Conservation (phyloP, 106 monocot genomes). For the Amphibolis antarctica region DNA sequence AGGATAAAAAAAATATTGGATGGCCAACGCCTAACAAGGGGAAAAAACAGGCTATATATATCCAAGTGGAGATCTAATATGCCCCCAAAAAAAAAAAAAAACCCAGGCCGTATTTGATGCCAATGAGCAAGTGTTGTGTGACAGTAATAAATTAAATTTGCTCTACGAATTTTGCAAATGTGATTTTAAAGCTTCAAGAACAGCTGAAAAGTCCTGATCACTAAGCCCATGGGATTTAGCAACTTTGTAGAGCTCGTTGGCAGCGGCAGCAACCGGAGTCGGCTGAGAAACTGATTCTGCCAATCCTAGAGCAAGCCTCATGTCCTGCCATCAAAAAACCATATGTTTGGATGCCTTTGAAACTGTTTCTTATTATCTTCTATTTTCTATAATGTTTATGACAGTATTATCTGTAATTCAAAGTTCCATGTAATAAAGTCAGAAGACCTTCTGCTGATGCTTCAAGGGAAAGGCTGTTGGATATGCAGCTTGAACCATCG, state of each 20-base stretch:
- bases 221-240: constrained; percentile 74
- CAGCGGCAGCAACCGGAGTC: constrained; percentile 64
- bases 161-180: constrained; percentile 7
- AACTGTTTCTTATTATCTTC: no score
- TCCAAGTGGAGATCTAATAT: no score
- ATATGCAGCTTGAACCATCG: constrained; percentile 63
- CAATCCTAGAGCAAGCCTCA: constrained; percentile 71
- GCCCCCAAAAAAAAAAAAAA: no score
- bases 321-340: constrained; percentile 37
- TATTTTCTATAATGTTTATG: not conserved
- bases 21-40: no score
- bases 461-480: constrained; percentile 82
- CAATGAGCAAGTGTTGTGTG: not conserved
- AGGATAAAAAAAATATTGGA: no score
- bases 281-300: constrained; percentile 76
- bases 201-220: constrained; percentile 84
- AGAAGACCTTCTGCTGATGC: constrained; percentile 83
- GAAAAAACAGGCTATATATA: no score
- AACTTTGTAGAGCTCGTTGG: constrained; percentile 84
- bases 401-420: not conserved
- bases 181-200: constrained; percentile 58
- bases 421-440: not conserved
- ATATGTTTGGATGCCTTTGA: not conserved
- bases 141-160: not conserved
- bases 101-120: no score